A percentile compares a stretch with the other conserved stretches of the same genome.
Evolutionary conservation across 305 asterid genomes (phyloP).

Genomic region (Fraxinus albicans): DNA sequence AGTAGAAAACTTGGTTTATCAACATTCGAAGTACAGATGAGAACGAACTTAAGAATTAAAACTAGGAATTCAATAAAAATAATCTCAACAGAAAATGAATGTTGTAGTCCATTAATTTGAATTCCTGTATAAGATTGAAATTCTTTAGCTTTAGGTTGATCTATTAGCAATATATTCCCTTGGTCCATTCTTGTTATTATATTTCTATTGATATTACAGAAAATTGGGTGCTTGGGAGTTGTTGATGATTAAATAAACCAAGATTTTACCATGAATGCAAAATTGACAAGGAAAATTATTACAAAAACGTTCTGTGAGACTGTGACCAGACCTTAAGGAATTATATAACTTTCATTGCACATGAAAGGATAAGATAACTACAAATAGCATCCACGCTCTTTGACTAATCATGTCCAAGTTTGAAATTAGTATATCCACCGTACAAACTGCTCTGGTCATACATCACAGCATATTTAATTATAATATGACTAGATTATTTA

Average conservation of each 20-base stretch:
- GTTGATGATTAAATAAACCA: background rate
- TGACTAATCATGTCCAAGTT: background rate
- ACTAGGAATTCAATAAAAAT: too few relatives aligned
- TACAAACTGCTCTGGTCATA: background rate
- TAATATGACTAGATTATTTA: background rate
- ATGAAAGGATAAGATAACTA: background rate
- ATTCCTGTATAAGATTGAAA: background rate
- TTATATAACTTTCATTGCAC: background rate
- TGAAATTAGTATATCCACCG: background rate
- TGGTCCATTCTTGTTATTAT: background rate
- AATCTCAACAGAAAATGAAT: background rate
- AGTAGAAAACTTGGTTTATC: background rate
- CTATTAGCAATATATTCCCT: background rate
- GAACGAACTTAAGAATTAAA: conserved; percentile 1
- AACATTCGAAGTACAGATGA: background rate
- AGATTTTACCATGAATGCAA: background rate
- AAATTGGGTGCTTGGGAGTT: background rate
- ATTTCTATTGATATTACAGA: background rate
- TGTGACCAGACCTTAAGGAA: background rate
- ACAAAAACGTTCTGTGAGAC: background rate
- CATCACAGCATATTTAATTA: background rate
- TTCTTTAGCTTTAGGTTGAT: background rate
- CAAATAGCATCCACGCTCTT: background rate
- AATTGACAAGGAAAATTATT: background rate
- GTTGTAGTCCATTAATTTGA: background rate